Conservation (phyloP, 805 yeast species). For the fission yeast (Schizosaccharomyces pombe) region DNA sequence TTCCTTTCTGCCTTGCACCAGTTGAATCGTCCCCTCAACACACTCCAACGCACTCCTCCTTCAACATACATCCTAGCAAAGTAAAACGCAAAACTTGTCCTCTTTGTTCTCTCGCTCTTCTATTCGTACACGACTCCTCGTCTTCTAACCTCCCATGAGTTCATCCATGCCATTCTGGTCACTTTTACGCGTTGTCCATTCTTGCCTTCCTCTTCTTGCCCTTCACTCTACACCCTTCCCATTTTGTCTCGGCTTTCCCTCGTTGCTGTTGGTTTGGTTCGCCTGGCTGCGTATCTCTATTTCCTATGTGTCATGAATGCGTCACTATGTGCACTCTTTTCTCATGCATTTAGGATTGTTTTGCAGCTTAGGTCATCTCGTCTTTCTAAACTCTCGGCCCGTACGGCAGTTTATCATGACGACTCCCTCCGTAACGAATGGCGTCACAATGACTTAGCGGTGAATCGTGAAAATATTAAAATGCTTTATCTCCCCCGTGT, state of each 20-base stretch:
- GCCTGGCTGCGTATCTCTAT: not conserved
- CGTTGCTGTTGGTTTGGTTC: not conserved
- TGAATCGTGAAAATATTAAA: not conserved
- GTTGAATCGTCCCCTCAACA: too few relatives aligned
- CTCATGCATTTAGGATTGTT: not conserved
- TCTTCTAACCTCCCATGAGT: too few relatives aligned
- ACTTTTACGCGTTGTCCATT: too few relatives aligned
- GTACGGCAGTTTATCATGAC: not conserved
- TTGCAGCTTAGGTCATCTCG: not conserved
- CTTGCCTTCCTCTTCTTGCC: not conserved
- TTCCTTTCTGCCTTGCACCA: too few relatives aligned
- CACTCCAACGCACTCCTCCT: too few relatives aligned
- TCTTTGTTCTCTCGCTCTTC: too few relatives aligned
- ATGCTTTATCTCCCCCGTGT: not conserved
- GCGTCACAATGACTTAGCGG: not conserved
- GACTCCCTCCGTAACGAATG: not conserved
- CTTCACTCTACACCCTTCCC: not conserved
- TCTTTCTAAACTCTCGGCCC: not conserved
- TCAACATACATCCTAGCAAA: too few relatives aligned
- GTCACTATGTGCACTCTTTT: not conserved
- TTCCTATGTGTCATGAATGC: not conserved
- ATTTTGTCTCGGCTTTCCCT: not conserved
- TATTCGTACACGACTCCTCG: too few relatives aligned
- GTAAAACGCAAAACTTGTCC: too few relatives aligned
- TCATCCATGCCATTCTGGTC: too few relatives aligned